Base-by-base conservation (phyloP, 495 filamentous ascomycete genomes). In the Clohesyomyces aquaticus region DNA sequence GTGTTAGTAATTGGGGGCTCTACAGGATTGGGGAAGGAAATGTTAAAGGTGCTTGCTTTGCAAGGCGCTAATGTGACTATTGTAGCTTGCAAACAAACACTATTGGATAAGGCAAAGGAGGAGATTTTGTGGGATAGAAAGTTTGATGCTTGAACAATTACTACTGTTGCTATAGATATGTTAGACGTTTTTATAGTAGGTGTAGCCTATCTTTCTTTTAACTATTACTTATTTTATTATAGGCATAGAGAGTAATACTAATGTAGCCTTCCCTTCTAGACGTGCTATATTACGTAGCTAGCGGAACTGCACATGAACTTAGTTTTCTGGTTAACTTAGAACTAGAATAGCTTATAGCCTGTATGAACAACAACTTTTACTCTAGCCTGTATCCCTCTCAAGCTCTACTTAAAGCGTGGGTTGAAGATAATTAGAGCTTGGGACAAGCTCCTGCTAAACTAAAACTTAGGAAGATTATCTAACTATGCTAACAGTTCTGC, bases 1-100 rank as follows among this genome's bases (percentile, higher is more conserved):
- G 69, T 70, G 12, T 75, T 75, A 28, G 55, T 75, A 3, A 62
- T 69, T 27, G 72, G 73, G 10, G 73, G 73, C 4, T 72, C 71
- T 42, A 61, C 58, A 3, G 73, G 73, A 3, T 50, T 75, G 11
- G 71, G 73, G 3, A 70, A 72, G 50, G 73, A 68, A 18, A 70
- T 75, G 51, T 52, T 69, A 1, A 73, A 73, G 55, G 55, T 62
- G 26, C 43, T 75, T 14, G 69, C 69, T 19, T 26, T 54, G 4
- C 63, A 63, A 61, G 59, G 61, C 28, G 61, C 53, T 1, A 1
- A 58, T 19, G 35, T 64, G 11, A 58, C 53, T 8, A 64, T 64
- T 1, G 49, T 64, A 19, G 61, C 52, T 38, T 54, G 53, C 43
- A 32, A 16, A 1, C 42, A 49, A 58, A 12, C 11, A 25, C 42